phyloP scores from a whole-genome alignment of 164 flowering plant species.

The Litsea cubeba region DNA sequence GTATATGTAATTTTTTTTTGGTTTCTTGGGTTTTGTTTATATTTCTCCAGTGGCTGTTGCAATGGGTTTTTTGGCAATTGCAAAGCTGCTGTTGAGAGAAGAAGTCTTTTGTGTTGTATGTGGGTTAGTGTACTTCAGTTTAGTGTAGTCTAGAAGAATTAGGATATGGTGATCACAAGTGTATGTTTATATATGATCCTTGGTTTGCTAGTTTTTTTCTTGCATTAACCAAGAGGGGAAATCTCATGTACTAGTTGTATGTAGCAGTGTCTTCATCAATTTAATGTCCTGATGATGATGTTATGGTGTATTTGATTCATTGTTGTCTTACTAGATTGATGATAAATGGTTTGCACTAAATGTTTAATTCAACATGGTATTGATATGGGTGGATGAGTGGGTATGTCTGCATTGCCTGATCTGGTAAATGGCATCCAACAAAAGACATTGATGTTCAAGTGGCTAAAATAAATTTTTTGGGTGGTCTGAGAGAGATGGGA shows the following conservation, averaged over 20 bases:
- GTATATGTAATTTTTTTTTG: background rate
- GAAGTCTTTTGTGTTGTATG: background rate
- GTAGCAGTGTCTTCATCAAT: background rate
- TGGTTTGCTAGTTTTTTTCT: slow-evolving; percentile 32
- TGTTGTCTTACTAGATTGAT: too few relatives aligned
- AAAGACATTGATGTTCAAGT: too few relatives aligned
- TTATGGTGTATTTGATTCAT: background rate
- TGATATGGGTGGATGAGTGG: too few relatives aligned
- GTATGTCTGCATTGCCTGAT: too few relatives aligned
- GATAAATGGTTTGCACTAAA: too few relatives aligned
- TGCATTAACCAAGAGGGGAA: slow-evolving; percentile 17
- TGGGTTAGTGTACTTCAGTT: background rate
- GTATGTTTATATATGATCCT: background rate
- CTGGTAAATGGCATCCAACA: too few relatives aligned
- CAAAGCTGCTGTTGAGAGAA: slow-evolving; percentile 25
- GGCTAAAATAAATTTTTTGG: too few relatives aligned
- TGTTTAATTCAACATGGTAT: too few relatives aligned
- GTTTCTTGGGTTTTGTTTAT: background rate
- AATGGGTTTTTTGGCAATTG: slow-evolving; percentile 49
- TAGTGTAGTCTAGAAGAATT: background rate
- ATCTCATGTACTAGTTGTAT: background rate
- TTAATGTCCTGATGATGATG: background rate
- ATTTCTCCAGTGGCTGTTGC: slow-evolving; percentile 32
- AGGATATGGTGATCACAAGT: background rate
- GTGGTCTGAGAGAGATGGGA: too few relatives aligned